Evolutionary conservation across 2,329 filamentous ascomycete species (phyloP), one percentile per base, ranked within the genome.

Genomic region (Catunica adiposa): DNA sequence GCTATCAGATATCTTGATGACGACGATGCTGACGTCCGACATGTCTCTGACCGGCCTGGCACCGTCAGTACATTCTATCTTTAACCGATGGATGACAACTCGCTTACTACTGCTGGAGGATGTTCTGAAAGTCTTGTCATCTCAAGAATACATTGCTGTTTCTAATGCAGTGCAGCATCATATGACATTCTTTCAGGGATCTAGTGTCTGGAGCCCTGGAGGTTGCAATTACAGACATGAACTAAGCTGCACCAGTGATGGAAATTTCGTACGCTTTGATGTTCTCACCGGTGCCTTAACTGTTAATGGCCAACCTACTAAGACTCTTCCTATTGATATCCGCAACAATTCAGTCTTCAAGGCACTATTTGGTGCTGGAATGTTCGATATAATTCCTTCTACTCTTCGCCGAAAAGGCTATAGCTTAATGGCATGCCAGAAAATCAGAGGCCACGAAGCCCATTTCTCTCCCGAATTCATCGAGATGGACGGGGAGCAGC

Each of bases 221-320:
- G 2, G 2, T 6, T 9, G 22, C 8, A 9, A 25, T 8, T 25
- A 25, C 26, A 11, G 22, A 14, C 44, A 48, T 23, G 17, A 48
- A 14, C 44, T 48, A 2, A 9, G 9, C 6, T 48, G 44, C 15
- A 3, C 17, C 2, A 48, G 44, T 14, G 20, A 25, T 3, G 44
- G 22, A 8, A 17, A 48, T 22, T 1, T 6, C 1, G 48, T 56
- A 4, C 26, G 29, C 25, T 73, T 73, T 59, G 77, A 78, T 58
- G 51, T 78, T 0, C 59, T 82, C 1, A 73, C 68, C 0, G 77
- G 73, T 0, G 66, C 73, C 23, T 64, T 83, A 0, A 66, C 79
- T 0, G 69, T 81, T 0, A 68, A 79, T 56, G 77, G 77, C 0
- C 44, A 65, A 1, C 76, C 74, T 0, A 60, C 79, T 0, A 62